Evolutionary conservation across 345 rosid genomes (phyloP).

Genomic region (Zanthoxylum bungeanum): DNA sequence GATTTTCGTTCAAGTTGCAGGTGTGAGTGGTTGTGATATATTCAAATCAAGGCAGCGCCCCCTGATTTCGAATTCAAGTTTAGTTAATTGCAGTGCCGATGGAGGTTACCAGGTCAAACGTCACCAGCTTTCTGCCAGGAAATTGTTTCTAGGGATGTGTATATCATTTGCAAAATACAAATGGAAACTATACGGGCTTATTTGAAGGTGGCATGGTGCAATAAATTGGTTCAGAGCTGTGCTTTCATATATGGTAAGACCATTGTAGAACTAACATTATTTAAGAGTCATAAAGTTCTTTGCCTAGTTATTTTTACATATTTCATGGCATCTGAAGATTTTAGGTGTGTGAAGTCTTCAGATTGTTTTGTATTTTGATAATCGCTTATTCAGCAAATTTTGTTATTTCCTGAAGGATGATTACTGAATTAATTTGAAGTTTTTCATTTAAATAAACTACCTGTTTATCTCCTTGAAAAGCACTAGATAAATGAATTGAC

Average conservation of each 20-base stretch:
- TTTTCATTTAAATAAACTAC: background rate
- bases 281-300: background rate
- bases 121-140: background rate
- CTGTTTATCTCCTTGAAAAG: background rate
- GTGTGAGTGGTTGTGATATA: background rate
- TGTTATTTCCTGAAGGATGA: background rate
- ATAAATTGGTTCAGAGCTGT: background rate
- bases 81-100: background rate
- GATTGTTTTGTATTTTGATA: background rate
- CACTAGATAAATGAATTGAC: background rate
- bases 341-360: background rate
- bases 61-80: background rate
- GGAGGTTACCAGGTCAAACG: background rate
- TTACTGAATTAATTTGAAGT: background rate
- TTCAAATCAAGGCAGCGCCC: background rate
- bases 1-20: background rate
- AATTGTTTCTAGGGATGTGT: background rate
- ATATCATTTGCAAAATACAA: background rate
- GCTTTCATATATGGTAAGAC: background rate
- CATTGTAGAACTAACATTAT: background rate
- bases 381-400: background rate
- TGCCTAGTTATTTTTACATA: background rate
- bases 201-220: background rate
- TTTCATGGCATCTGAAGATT: background rate
- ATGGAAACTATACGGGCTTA: background rate